Evolutionary conservation across 345 rosid genomes (phyloP), one percentile per base, ranked within the genome.

Genomic region (Clausena lansium): DNA sequence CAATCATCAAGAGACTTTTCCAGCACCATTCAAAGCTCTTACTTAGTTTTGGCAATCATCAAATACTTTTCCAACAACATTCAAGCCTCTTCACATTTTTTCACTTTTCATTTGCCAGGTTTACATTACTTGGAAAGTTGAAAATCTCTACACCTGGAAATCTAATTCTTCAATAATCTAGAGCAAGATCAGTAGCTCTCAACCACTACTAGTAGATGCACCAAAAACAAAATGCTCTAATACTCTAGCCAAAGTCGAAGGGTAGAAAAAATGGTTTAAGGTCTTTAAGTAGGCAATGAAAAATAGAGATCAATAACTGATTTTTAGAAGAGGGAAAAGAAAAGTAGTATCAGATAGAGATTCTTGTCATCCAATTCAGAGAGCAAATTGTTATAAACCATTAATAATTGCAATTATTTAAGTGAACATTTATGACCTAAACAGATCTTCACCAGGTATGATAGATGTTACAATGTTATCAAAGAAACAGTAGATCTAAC

Each of bases 401-500:
- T 75, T 75, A 14, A 50, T 9, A 22, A 58, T 50, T 58, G 41
- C 67, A 58, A 73, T 32, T 14, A 41, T 55, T 64, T 59, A 32
- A 75, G 28, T 39, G 30, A 78, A 62, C 6, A 71, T 39, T 15
- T 39, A 60, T 13, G 52, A 75, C 60, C 32, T 45, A 24, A 28
- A 62, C 13, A 30, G 70, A 24, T 36, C 47, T 75, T 75, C 70
- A 55, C 15, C 9, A 15, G 36, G n/a, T 0, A 38, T 3, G 17
- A 70, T 52, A 61, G 24, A 11, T 4, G 54, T 20, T 59, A 36
- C 73, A 79, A 60, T 45, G 30, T 45, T 28, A 30, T 45, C 38
- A 54, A 4, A 52, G 11, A 66, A 60, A 41, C 36, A 55, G 36
- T 58, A 82, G n/a, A 67, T 62, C 79, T 63, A 47, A 94, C 99